Conservation (phyloP, 345 rosid species). For the Syzygium grande region DNA sequence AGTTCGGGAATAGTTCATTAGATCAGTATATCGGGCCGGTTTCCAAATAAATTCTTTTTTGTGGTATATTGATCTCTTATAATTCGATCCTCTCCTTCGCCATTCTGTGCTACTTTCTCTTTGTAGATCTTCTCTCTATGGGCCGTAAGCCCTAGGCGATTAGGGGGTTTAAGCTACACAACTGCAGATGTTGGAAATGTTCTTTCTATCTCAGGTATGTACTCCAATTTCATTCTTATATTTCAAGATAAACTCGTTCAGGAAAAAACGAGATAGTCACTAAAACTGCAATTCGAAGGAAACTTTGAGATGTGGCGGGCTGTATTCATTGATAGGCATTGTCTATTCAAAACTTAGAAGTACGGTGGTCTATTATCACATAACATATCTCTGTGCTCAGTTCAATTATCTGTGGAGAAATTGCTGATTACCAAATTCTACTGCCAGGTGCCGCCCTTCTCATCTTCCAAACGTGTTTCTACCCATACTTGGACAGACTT, state of each 20-base stretch:
- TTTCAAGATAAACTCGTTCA: neutral
- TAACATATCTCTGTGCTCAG: neutral
- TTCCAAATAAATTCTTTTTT: neutral
- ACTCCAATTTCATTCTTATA: neutral
- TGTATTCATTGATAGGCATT: neutral
- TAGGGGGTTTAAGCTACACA: constrained; percentile 69
- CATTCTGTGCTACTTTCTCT: neutral
- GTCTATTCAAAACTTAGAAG: neutral
- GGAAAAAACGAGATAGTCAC: neutral
- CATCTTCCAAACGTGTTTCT: constrained; percentile 53
- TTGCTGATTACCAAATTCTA: neutral
- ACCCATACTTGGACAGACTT: constrained; percentile 47
- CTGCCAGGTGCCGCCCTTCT: constrained; percentile 71
- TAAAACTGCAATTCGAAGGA: neutral
- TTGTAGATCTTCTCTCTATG: constrained; percentile 72
- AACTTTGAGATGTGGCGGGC: neutral
- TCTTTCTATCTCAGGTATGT: constrained; percentile 64
- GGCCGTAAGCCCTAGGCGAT: constrained; percentile 75
- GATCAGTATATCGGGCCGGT: neutral
- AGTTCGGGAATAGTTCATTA: neutral
- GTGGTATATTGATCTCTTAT: neutral
- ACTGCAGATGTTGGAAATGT: constrained; percentile 59
- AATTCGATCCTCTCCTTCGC: neutral
- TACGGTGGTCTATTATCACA: neutral
- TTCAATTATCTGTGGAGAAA: neutral